Evolutionary conservation across 2,329 filamentous ascomycete genomes (phyloP).

Genomic region (Emmonsiellopsis sp.): DNA sequence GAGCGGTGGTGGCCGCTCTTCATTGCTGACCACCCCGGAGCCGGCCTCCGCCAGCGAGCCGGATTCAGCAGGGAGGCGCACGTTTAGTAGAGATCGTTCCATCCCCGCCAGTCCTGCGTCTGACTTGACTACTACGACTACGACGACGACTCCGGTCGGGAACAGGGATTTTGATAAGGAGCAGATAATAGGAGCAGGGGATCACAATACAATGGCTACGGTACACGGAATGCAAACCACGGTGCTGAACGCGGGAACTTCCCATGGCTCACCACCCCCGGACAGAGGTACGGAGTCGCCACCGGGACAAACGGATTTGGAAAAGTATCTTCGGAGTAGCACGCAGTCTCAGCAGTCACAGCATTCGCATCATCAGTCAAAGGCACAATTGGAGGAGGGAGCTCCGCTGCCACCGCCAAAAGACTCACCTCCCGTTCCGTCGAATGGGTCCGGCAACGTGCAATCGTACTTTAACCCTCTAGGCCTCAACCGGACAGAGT

Average conservation of each 20-base stretch:
- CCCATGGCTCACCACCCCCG: constrained; percentile 6
- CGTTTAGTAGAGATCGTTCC: not conserved
- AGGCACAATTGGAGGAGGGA: constrained; percentile 11
- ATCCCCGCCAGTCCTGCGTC: not conserved
- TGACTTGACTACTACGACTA: too few species aligned
- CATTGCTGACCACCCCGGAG: constrained; percentile 4
- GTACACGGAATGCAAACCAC: constrained; percentile 4
- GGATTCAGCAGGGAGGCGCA: not conserved
- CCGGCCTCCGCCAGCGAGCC: constrained; percentile 8
- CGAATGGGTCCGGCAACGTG: constrained; percentile 22
- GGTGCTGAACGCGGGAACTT: constrained; percentile 8
- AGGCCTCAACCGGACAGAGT: constrained; percentile 58
- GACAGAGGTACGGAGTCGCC: constrained; percentile 8
- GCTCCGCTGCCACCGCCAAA: constrained; percentile 27
- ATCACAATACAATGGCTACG: constrained; percentile 5
- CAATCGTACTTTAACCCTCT: constrained; percentile 38
- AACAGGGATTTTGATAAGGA: too few species aligned
- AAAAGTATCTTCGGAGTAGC: constrained; percentile 34
- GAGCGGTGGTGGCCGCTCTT: constrained; percentile 14
- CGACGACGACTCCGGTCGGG: too few species aligned
- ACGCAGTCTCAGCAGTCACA: constrained; percentile 13
- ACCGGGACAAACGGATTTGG: constrained; percentile 29
- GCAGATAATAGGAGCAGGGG: too few species aligned
- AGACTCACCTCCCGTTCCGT: constrained; percentile 18
- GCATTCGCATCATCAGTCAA: constrained; percentile 9